Conservation (phyloP, 805 yeast species). For the Citeromyces matritensis region DNA sequence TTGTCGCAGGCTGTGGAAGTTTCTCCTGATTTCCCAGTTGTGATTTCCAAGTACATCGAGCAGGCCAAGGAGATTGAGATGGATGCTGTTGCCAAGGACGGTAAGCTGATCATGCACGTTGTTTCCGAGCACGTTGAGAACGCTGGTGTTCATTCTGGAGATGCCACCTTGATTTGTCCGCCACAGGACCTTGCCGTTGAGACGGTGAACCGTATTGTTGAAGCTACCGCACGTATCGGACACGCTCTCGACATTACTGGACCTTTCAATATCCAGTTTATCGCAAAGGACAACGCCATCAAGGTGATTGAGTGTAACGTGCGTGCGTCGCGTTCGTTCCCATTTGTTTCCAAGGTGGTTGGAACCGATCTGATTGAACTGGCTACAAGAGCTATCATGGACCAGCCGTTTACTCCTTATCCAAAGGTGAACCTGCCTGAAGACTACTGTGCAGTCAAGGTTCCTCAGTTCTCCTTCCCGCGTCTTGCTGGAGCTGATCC, state of each 20-base stretch:
- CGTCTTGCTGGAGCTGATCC: conserved; percentile 97
- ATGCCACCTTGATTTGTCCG: conserved; percentile 93
- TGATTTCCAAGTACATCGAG: conserved; percentile 91
- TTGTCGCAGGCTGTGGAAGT: conserved; percentile 92
- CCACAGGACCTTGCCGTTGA: conserved; percentile 91
- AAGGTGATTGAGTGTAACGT: conserved; percentile 98
- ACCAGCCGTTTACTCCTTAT: conserved; percentile 74
- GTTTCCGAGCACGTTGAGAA: conserved; percentile 98
- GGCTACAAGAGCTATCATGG: conserved; percentile 94
- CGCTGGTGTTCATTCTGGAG: conserved; percentile 99
- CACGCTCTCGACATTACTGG: conserved; percentile 92
- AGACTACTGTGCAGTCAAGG: conserved; percentile 91
- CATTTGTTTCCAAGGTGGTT: conserved; percentile 93
- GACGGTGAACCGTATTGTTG: conserved; percentile 82
- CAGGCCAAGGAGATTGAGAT: conserved; percentile 96
- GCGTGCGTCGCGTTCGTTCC: conserved; percentile 98
- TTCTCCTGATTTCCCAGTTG: conserved; percentile 96
- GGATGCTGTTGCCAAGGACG: conserved; percentile 96
- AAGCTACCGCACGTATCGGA: conserved; percentile 93
- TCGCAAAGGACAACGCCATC: conserved; percentile 88
- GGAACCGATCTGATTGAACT: conserved; percentile 93
- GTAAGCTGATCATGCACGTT: conserved; percentile 90
- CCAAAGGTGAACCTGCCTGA: conserved; percentile 83
- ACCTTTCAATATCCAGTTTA: conserved; percentile 94
- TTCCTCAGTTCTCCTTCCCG: conserved; percentile 95